phyloP scores from a whole-genome alignment of 2,329 filamentous ascomycete species.

The Apiospora sp. region DNA sequence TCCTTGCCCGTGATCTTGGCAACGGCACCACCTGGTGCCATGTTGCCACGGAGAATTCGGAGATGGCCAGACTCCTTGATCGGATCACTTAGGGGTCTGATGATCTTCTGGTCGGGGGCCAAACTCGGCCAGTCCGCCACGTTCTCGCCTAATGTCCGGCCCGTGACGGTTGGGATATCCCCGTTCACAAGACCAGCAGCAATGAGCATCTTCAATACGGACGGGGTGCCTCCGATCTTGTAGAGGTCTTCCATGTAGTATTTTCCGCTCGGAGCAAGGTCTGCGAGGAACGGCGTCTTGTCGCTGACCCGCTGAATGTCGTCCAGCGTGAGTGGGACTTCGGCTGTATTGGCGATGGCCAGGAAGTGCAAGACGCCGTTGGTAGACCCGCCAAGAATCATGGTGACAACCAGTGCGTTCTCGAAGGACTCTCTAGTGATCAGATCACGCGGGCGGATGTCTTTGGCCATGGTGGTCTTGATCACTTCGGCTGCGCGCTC shows the following conservation, averaged over 20 bases:
- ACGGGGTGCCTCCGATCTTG: slow-evolving; percentile 77
- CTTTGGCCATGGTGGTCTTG: slow-evolving; percentile 78
- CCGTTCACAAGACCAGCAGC: slow-evolving; percentile 76
- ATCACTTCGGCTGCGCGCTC: slow-evolving; percentile 82
- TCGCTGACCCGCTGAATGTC: slow-evolving; percentile 84
- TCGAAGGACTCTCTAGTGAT: slow-evolving; percentile 84
- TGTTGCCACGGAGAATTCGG: slow-evolving; percentile 85
- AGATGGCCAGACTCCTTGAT: slow-evolving; percentile 90
- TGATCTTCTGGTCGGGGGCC: slow-evolving; percentile 73
- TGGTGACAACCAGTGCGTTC: slow-evolving; percentile 88
- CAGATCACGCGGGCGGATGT: slow-evolving; percentile 82
- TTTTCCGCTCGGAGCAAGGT: slow-evolving; percentile 83
- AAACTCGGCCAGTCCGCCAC: slow-evolving; percentile 73
- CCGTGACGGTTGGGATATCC: slow-evolving; percentile 75
- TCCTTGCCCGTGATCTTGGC: slow-evolving; percentile 98
- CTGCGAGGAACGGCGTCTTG: slow-evolving; percentile 85
- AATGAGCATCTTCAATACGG: slow-evolving; percentile 77
- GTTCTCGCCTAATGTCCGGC: slow-evolving; percentile 78
- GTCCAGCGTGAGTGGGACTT: slow-evolving; percentile 78
- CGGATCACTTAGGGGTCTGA: slow-evolving; percentile 73
- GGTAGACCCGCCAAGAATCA: slow-evolving; percentile 89
- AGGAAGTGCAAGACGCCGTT: slow-evolving; percentile 90
- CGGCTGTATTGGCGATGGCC: slow-evolving; percentile 88
- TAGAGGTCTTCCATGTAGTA: slow-evolving; percentile 85
- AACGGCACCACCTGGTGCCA: slow-evolving; percentile 88